Evolutionary conservation across 1,284 basidiomycete genomes (phyloP), one percentile per base, ranked within the genome.

Genomic region (Caloboletus firmus): DNA sequence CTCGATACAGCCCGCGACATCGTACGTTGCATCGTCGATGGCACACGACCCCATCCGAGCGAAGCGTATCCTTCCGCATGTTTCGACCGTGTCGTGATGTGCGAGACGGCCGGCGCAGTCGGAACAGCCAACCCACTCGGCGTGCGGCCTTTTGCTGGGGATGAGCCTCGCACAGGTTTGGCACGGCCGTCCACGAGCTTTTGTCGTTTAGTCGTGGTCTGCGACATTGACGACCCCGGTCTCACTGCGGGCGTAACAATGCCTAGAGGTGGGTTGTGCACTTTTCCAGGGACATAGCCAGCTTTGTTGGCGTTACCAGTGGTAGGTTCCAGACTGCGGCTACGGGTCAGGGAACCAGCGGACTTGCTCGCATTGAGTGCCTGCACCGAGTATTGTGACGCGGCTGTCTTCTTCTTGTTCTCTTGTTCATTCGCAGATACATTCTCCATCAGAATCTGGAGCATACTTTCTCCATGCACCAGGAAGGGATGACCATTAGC

Each of bases 401-500:
- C 44, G 44, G 60, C 45, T n/a, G 45, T 62, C 61, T 75, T 79
- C 57, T 76, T 76, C 69, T 79, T 84, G 67, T 90, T 93, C 72
- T 93, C 91, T 71, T 92, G 92, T 59, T 89, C 89, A 4, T 77
- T 74, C 1, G 81, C 79, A 55, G 84, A 81, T 40, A 87, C 72
- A 4, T 81, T 83, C 55, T 88, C 85, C 71, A 87, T 80, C 28
- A 98, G 82, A 56, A 89, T 76, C 50, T 91, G 87, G 26, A 96
- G 72, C 62, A 98, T 89, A 56, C 90, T 85, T 59, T 87, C 81
- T 8, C 95, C 95, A 58, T 92, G 84, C 11, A 98, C 89, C 44
- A 92, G 79, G 80, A 99, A 98, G 0, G 84, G 79, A 18, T 83
- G 79, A 0, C 83, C 83, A 18, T 88, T 78, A 60, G 87, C 83